Evolutionary conservation across 345 rosid genomes (phyloP).

Genomic region (Cochlearia excelsa): DNA sequence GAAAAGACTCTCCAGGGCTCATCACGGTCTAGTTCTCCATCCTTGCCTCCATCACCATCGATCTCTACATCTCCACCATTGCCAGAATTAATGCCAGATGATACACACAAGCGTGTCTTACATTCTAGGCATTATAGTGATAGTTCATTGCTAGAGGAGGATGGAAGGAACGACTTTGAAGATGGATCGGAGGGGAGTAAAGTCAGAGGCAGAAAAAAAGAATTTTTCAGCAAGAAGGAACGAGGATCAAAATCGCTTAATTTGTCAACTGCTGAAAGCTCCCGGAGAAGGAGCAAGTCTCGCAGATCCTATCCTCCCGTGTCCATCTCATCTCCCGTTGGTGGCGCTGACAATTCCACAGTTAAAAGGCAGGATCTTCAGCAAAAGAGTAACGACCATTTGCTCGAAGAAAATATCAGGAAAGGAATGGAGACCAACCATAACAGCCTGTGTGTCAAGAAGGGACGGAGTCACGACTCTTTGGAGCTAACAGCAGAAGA

Average conservation of each 20-base stretch:
- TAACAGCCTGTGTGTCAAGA: slow-evolving; percentile 16
- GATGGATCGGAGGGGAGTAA: slow-evolving; percentile 20
- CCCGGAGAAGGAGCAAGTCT: slow-evolving; percentile 22
- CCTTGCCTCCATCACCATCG: slow-evolving; percentile 30
- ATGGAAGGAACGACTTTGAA: slow-evolving; percentile 13
- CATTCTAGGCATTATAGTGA: slow-evolving; percentile 38
- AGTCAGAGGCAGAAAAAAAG: slow-evolving; percentile 22
- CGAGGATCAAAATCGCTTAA: slow-evolving; percentile 31
- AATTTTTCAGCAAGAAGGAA: slow-evolving; percentile 23
- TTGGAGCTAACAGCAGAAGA: slow-evolving; percentile 26
- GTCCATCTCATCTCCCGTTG: slow-evolving; percentile 22
- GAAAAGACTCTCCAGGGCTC: slow-evolving; percentile 38
- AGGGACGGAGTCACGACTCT: slow-evolving; percentile 27
- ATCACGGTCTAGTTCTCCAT: slow-evolving; percentile 36
- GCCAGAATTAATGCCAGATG: slow-evolving; percentile 14
- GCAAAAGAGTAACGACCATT: slow-evolving; percentile 16
- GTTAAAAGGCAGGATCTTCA: slow-evolving; percentile 1
- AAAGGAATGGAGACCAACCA: slow-evolving; percentile 11
- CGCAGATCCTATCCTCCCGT: slow-evolving; percentile 36
- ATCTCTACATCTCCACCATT: slow-evolving; percentile 21
- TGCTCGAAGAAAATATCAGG: slow-evolving; percentile 9
- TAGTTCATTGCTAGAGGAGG: slow-evolving; percentile 28
- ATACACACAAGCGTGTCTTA: slow-evolving; percentile 12
- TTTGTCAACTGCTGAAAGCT: slow-evolving; percentile 20
- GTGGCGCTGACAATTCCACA: slow-evolving; percentile 15